Percentiles rank a stretch among this genome's conserved stretches.
phyloP scores from a whole-genome alignment of 257 asterid species.

The Jacaranda mimosifolia region DNA sequence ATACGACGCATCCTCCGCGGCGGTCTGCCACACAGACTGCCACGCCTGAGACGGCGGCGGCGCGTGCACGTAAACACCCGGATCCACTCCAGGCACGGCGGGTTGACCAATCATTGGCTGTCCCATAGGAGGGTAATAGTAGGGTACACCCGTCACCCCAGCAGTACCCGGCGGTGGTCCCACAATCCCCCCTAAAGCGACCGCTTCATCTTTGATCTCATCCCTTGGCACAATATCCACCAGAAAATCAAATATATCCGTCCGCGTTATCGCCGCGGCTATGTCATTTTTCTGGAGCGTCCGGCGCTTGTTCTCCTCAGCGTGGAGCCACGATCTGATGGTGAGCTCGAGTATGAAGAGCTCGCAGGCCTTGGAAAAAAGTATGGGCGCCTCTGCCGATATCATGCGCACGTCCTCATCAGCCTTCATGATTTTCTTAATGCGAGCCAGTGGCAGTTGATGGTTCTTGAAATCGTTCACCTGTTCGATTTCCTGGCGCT shows the following conservation, averaged over 20 bases:
- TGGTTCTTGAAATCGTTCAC: conserved; percentile 47
- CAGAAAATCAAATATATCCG: conserved; percentile 51
- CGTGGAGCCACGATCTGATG: conserved; percentile 48
- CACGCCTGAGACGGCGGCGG: conserved; percentile 74
- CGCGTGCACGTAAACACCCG: conserved; percentile 52
- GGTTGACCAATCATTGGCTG: conserved; percentile 75
- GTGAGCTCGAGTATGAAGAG: conserved; percentile 53
- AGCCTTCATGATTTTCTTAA: conserved; percentile 56
- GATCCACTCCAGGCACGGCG: conserved; percentile 55
- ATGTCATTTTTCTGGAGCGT: conserved; percentile 55
- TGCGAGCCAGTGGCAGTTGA: conserved; percentile 48
- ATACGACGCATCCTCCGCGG: conserved; percentile 61
- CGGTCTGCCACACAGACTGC: conserved; percentile 76
- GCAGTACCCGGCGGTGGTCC: conserved; percentile 51
- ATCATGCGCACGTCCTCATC: conserved; percentile 58
- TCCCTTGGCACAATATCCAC: conserved; percentile 54
- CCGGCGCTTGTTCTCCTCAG: conserved; percentile 55
- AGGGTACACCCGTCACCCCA: conserved; percentile 72
- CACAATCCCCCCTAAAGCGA: conserved; percentile 44
- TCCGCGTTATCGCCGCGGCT: conserved; percentile 52
- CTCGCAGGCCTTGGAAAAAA: conserved; percentile 55
- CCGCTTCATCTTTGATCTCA: conserved; percentile 49
- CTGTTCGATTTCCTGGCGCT: conserved; percentile 46
- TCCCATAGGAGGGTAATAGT: conserved; percentile 67
- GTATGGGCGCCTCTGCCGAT: conserved; percentile 53